A percentile compares a stretch with the other conserved stretches of the same genome.
Evolutionary conservation across 768 basidiomycete species (phyloP).

Genomic region (Phanerodontia chrysosporium): DNA sequence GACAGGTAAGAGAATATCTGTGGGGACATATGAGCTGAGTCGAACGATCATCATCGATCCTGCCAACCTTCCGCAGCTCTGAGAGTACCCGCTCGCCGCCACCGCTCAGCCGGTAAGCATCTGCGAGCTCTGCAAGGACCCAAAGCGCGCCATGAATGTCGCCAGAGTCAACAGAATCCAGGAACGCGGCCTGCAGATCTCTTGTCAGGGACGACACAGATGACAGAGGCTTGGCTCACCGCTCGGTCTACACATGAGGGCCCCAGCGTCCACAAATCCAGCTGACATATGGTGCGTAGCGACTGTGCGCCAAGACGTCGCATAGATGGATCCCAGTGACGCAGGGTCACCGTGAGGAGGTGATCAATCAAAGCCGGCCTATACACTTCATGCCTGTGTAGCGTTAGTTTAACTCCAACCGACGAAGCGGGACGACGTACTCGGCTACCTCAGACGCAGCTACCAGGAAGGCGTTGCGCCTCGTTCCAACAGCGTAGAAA

Average conservation of each 20-base stretch:
- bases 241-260: constrained; percentile 44
- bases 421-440: constrained; percentile 46
- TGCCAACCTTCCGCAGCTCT: constrained; percentile 40
- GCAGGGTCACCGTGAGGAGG: constrained; percentile 64
- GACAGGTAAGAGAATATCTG: constrained; percentile 67
- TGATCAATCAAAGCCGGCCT: constrained; percentile 65
- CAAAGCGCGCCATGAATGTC: constrained; percentile 83
- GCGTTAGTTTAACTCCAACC: background rate
- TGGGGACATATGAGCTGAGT: background rate
- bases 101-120: constrained; percentile 41
- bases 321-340: constrained; percentile 89
- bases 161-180: constrained; percentile 58
- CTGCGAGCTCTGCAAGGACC: constrained; percentile 67
- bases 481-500: constrained; percentile 88
- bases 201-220: background rate
- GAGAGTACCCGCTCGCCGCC: constrained; percentile 5
- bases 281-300: constrained; percentile 59
- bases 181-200: constrained; percentile 44
- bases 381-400: constrained; percentile 72
- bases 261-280: constrained; percentile 53
- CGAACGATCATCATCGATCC: background rate
- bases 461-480: constrained; percentile 78
- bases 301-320: constrained; percentile 75
- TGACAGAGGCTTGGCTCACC: constrained; percentile 40
- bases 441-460: constrained; percentile 85